Conservation (phyloP, 2,329 filamentous ascomycete genomes). For the Trichophyton equinum region DNA sequence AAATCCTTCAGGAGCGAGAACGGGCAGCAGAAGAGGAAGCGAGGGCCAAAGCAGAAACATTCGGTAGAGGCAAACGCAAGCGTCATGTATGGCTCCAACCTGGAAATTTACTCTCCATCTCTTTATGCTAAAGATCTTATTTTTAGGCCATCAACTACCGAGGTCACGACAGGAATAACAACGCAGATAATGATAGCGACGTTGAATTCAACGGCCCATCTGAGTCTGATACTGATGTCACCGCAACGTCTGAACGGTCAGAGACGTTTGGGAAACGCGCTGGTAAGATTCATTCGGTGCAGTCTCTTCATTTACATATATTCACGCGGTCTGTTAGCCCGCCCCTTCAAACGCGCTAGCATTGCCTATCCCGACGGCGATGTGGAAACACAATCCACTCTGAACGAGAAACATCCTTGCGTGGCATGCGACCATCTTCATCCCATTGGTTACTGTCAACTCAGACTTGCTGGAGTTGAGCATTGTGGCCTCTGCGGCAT, state of each 20-base stretch:
- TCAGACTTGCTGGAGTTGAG: conserved; percentile 48
- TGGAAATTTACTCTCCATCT: background rate
- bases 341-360: conserved; percentile 29
- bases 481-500: conserved; percentile 53
- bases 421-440: conserved; percentile 44
- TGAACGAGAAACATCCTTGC: conserved; percentile 28
- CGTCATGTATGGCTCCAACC: conserved; percentile 40
- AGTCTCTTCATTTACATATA: background rate
- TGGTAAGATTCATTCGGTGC: background rate
- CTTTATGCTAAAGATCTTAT: background rate
- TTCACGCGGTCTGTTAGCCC: conserved; percentile 9
- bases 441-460: conserved; percentile 45
- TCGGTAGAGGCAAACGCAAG: conserved; percentile 73
- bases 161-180: conserved; percentile 5
- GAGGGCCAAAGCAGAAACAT: conserved; percentile 54
- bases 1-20: conserved; percentile 73
- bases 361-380: conserved; percentile 6
- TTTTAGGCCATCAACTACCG: conserved; percentile 9
- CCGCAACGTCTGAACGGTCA: conserved; percentile 6
- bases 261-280: background rate
- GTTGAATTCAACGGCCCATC: conserved; percentile 10
- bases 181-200: conserved; percentile 8
- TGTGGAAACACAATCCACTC: conserved; percentile 6
- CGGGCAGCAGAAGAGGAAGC: conserved; percentile 62
- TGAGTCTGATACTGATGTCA: conserved; percentile 19